These are phyloP conservation scores for Exophiala sp. DNA, from an alignment of 2,329 filamentous ascomycete species.

Conservation along the genomic window DNA sequence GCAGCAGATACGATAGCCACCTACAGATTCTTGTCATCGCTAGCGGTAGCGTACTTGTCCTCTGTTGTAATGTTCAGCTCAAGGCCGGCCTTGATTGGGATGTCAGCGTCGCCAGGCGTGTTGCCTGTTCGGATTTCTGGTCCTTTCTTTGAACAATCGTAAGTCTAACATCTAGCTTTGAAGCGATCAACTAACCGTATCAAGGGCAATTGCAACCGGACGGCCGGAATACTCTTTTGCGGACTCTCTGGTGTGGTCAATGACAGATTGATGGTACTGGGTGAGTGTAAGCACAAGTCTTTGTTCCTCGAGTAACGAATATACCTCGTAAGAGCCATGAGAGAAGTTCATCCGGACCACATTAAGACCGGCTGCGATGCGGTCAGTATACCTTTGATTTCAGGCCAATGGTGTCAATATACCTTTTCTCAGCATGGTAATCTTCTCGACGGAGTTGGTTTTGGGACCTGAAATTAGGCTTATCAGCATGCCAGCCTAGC, in stretches of 20 bases:
- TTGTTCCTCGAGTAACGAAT: slow-evolving; percentile 9
- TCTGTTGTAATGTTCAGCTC: slow-evolving; percentile 97
- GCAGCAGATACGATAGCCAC: slow-evolving; percentile 32
- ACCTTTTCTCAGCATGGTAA: slow-evolving; percentile 83
- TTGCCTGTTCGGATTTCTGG: slow-evolving; percentile 85
- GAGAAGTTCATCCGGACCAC: slow-evolving; percentile 99
- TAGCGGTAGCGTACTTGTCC: slow-evolving; percentile 79
- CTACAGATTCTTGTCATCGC: slow-evolving; percentile 91
- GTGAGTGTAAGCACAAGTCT: slow-evolving; percentile 20
- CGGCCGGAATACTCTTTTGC: slow-evolving; percentile 74
- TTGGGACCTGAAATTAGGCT: slow-evolving; percentile 65
- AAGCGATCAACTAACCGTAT: slow-evolving; percentile 57
- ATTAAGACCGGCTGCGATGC: slow-evolving; percentile 71
- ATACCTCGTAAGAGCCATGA: slow-evolving; percentile 77
- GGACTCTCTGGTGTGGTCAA: slow-evolving; percentile 88
- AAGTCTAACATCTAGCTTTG: slow-evolving; percentile 27
- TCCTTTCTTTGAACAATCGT: slow-evolving; percentile 55
- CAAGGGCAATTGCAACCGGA: slow-evolving; percentile 90
- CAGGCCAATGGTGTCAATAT: slow-evolving; percentile 21
- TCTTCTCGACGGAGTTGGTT: slow-evolving; percentile 96
- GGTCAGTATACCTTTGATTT: slow-evolving; percentile 17
- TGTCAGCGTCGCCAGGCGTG: slow-evolving; percentile 66
- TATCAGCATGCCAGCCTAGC: background rate
- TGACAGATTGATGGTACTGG: slow-evolving; percentile 94
- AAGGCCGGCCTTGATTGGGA: slow-evolving; percentile 76